A percentile compares a stretch with the other conserved stretches of the same genome.
Evolutionary conservation across 805 yeast genomes (phyloP).

Genomic region (Lachancea lanzarotensis): DNA sequence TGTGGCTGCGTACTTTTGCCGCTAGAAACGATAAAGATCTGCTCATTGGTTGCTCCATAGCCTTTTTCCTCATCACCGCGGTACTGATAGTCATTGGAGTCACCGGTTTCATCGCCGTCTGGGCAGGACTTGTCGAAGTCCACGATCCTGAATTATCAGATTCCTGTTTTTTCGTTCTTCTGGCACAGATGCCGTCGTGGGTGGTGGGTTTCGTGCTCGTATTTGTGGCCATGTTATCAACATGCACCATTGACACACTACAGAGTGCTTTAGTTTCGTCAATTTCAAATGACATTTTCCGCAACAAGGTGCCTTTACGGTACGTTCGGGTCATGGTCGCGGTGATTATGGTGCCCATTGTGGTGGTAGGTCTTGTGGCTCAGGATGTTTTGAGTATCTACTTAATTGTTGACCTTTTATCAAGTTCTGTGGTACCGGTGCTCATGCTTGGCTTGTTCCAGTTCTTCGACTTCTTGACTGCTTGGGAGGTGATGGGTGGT

Average conservation of each 20-base stretch:
- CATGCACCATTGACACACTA: slow-evolving; percentile 83
- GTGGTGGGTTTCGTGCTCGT: slow-evolving; percentile 76
- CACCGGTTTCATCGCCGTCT: slow-evolving; percentile 82
- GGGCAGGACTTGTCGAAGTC: slow-evolving; percentile 63
- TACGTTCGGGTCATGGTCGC: slow-evolving; percentile 68
- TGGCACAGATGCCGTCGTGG: slow-evolving; percentile 77
- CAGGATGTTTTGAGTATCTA: slow-evolving; percentile 79
- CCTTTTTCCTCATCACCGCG: slow-evolving; percentile 57
- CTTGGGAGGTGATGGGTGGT: slow-evolving; percentile 75
- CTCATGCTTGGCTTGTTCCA: slow-evolving; percentile 72
- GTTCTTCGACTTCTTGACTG: slow-evolving; percentile 60
- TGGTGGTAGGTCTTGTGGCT: slow-evolving; percentile 80
- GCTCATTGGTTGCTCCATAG: slow-evolving; percentile 66
- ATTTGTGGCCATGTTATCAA: slow-evolving; percentile 65
- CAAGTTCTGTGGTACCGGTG: slow-evolving; percentile 81
- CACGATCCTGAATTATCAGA: slow-evolving; percentile 47
- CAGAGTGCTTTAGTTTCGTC: slow-evolving; percentile 87
- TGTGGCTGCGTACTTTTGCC: slow-evolving; percentile 93
- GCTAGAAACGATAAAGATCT: slow-evolving; percentile 71
- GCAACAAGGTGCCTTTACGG: slow-evolving; percentile 64
- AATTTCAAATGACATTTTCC: slow-evolving; percentile 80
- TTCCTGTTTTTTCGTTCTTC: slow-evolving; percentile 65
- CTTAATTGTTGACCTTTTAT: slow-evolving; percentile 83
- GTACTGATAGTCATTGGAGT: slow-evolving; percentile 70
- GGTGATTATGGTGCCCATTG: slow-evolving; percentile 75